Conservation (phyloP, 73 alveolate genomes). For the Tetrahymena borealis region DNA sequence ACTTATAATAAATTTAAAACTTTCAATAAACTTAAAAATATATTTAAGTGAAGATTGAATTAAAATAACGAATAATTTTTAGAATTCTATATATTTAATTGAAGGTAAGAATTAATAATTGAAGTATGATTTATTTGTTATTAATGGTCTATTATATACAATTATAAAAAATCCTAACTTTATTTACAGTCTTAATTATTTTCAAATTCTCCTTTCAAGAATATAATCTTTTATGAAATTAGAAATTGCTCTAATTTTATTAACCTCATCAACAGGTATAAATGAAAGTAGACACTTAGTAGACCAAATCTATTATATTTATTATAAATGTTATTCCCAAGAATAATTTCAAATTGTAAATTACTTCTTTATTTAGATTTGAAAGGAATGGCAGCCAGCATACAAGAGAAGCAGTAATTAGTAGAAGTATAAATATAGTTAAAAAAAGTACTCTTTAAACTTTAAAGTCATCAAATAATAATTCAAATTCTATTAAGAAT, state of each 20-base stretch:
- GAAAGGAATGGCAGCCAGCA: constrained; percentile 40
- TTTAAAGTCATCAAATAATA: neutral
- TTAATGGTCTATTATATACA: no score
- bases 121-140: no score
- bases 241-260: constrained; percentile 20
- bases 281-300: constrained; percentile 38
- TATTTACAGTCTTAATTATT: neutral
- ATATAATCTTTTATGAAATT: constrained; percentile 20
- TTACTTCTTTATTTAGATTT: constrained; percentile 30
- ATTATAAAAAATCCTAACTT: no score
- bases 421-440: neutral
- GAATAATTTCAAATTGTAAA: neutral
- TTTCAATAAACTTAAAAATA: no score
- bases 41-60: no score
- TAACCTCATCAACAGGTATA: constrained; percentile 36
- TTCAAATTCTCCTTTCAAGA: constrained; percentile 26
- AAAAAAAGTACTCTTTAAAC: constrained; percentile 17
- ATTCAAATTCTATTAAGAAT: neutral
- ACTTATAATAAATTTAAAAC: no score
- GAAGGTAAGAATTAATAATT: no score
- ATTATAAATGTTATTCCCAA: neutral
- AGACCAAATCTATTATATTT: constrained; percentile 22
- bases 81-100: no score
- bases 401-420: constrained; percentile 4
- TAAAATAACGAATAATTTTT: no score